Base-by-base conservation (phyloP, 495 filamentous ascomycete species). In the Hypoxylon fragiforme region DNA sequence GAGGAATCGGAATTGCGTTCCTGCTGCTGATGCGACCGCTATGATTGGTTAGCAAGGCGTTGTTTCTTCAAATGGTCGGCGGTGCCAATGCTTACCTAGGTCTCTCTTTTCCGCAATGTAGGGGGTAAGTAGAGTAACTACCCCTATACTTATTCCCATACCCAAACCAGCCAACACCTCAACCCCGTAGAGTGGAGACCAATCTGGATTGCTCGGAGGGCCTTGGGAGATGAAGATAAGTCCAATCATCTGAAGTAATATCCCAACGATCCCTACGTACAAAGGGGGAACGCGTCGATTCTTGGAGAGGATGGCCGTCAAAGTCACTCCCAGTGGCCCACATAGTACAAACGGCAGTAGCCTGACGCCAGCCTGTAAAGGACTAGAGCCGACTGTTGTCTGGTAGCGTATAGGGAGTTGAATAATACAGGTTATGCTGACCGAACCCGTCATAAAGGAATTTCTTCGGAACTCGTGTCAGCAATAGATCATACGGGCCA, bases 361-460 rank as follows among this genome's bases (percentile, higher is more conserved):
- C 3, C 44, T 32, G 1, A 57, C 7, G 3, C 53, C 53, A 35
- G 53, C 45, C 28, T 57, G 24, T 1, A 57, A 38, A 3, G 53
- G 53, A 3, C 13, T 28, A 12, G 30, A 22, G 11, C 44, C 36
- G n/a, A 41, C 28, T 9, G 45, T 20, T 7, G 45, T 50, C 38
- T 57, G 53, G 21, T 43, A 50, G 7, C 53, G 44, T 11, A 50
- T 18, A 19, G 53, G 53, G 9, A 57, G 44, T 21, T 49, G 53
- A 13, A 57, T 36, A 14, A 38, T 57, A n/a, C 53, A 57, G 8
- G 53, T 44, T 19, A 44, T 37, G 32, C 40, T 53, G 1, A 44
- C 50, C n/a, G n/a, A n/a, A n/a, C n/a, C n/a, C n/a, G n/a, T n/a
- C n/a, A n/a, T n/a, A n/a, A n/a, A n/a, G n/a, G n/a, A n/a, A n/a